phyloP scores from a whole-genome alignment of 1,284 basidiomycete genomes.

The Naganishia sp. region DNA sequence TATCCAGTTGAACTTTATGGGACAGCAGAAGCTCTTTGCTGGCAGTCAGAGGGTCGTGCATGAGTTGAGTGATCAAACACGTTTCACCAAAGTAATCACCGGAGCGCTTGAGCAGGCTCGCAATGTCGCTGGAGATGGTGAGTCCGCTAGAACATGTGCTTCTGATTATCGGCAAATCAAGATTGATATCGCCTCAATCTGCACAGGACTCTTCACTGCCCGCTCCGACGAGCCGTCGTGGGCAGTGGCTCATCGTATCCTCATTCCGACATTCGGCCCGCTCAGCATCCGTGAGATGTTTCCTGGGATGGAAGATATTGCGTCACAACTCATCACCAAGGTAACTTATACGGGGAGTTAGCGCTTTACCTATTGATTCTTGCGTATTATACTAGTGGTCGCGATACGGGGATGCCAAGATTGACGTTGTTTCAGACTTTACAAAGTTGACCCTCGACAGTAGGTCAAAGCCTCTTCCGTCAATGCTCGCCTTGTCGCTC shows the following conservation, averaged over 20 bases:
- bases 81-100: conserved; percentile 56
- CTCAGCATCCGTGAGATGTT: conserved; percentile 59
- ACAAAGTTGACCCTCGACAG: conserved; percentile 60
- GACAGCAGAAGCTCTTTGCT: conserved; percentile 47
- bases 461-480: background rate
- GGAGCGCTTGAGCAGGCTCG: conserved; percentile 55
- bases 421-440: conserved; percentile 59
- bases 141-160: conserved; percentile 37
- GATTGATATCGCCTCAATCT: background rate
- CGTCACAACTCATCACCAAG: conserved; percentile 59
- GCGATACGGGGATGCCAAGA: conserved; percentile 36
- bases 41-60: conserved; percentile 56
- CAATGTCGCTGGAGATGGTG: conserved; percentile 57
- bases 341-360: conserved; percentile 35
- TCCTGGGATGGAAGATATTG: conserved; percentile 58
- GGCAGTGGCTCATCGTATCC: conserved; percentile 57
- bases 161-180: background rate
- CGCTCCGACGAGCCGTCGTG: conserved; percentile 58
- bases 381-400: conserved; percentile 13
- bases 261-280: conserved; percentile 61
- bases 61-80: conserved; percentile 58
- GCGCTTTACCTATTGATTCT: background rate
- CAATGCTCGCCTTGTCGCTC: background rate
- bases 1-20: conserved; percentile 55
- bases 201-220: conserved; percentile 48